phyloP scores from a whole-genome alignment of 2,329 filamentous ascomycete species.

The Boeremia exigua region DNA sequence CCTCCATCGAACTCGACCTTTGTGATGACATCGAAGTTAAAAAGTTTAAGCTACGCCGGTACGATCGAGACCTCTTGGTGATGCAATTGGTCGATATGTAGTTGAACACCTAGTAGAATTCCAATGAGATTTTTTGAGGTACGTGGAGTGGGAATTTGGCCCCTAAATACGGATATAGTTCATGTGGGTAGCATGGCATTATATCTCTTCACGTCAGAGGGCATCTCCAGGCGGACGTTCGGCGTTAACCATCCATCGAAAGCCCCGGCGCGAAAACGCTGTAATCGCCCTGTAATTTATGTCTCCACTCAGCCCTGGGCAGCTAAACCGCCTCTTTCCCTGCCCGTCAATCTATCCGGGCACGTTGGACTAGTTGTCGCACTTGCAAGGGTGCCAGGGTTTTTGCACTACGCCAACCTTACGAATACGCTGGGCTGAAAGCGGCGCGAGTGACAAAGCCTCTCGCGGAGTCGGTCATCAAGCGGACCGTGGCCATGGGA shows the following conservation, averaged over 20 bases:
- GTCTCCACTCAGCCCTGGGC: slow-evolving; percentile 23
- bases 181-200: slow-evolving; percentile 45
- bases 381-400: slow-evolving; percentile 38
- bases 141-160: slow-evolving; percentile 31
- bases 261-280: slow-evolving; percentile 5
- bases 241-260: slow-evolving; percentile 23
- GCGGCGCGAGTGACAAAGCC: slow-evolving; percentile 41
- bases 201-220: slow-evolving; percentile 49
- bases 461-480: slow-evolving; percentile 40
- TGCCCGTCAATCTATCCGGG: slow-evolving; percentile 42
- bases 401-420: slow-evolving; percentile 45
- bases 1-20: slow-evolving; percentile 47
- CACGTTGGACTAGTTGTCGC: slow-evolving; percentile 44
- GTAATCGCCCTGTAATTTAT: slow-evolving; percentile 37
- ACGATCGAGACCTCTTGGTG: slow-evolving; percentile 1
- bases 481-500: slow-evolving; percentile 33
- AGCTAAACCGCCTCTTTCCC: slow-evolving; percentile 37
- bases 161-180: slow-evolving; percentile 37
- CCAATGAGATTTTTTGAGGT: slow-evolving; percentile 5
- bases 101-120: slow-evolving; percentile 12
- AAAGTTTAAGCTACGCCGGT: not conserved
- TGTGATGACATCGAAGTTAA: slow-evolving; percentile 40
- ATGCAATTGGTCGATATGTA: slow-evolving; percentile 10
- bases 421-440: slow-evolving; percentile 43
- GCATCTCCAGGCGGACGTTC: slow-evolving; percentile 46